Base-by-base conservation (phyloP, 495 filamentous ascomycete genomes). In the Daldinia bambusicola region DNA sequence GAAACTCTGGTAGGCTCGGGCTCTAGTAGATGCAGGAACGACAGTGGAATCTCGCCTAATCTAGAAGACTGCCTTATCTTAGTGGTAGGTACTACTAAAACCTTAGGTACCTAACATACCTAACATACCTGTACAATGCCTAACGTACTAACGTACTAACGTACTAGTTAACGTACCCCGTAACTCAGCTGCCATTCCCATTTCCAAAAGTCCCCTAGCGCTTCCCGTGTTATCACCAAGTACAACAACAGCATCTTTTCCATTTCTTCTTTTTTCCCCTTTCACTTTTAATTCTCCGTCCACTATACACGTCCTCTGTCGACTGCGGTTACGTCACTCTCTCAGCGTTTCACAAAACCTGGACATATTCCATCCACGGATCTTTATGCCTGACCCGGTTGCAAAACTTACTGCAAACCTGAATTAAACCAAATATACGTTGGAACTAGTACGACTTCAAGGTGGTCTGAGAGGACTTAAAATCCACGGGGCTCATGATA, bases 11-110 rank as follows among this genome's bases (percentile, higher is more conserved):
- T 30, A 60, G 37, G 61, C 32, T 61, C 34, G 13, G 20, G 37
- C 13, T 13, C 57, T 51, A 51, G 48, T 55, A 50, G 45, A 66
- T 56, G 63, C 69, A 71, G 69, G 69, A 71, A 71, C 69, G 36
- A 52, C 41, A n/a, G n/a, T 36, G 31, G 14, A 8, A 16, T 58
- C 60, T 59, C 60, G 41, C 43, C 51, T 62, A 52, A 71, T 71
- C 69, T 66, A 63, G 69, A 71, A 71, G 12, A 66, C 37, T 62
- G 30, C 69, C 69, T 71, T 71, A 71, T 71, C 69, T 71, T 26
- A 26, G 26, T 26, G 26, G 26, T 26, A 26, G 26, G 26, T 26
- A 26, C 26, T 26, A 26, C 26, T n/a, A n/a, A n/a, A n/a, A n/a
- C n/a, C n/a, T n/a, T n/a, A 26, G 26, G 26, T 26, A 26, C 26